A percentile compares a stretch with the other conserved stretches of the same genome.
These are phyloP conservation scores for Pseudogymnoascus sp. DNA, from an alignment of 2,329 filamentous ascomycete species.

Conservation along the genomic window DNA sequence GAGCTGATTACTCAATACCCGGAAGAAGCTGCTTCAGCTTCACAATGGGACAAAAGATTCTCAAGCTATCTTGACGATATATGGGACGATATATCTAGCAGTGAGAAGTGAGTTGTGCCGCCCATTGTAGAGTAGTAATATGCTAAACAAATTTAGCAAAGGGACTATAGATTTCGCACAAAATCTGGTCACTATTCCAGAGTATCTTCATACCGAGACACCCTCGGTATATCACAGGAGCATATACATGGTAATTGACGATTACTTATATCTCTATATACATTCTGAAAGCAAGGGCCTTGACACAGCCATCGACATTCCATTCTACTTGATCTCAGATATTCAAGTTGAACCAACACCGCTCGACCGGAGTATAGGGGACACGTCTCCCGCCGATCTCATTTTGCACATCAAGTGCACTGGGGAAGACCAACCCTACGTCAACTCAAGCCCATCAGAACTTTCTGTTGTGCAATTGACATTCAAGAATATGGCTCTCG, in stretches of 20 bases:
- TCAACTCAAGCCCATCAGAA: neutral
- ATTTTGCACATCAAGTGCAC: neutral
- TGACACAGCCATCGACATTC: slow-evolving; percentile 2
- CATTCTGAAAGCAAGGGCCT: neutral
- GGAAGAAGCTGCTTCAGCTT: neutral
- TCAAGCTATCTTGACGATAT: neutral
- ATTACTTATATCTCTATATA: neutral
- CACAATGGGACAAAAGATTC: slow-evolving; percentile 9
- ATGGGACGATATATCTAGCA: neutral
- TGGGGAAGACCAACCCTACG: neutral
- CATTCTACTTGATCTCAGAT: neutral
- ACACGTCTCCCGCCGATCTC: neutral
- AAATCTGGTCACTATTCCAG: neutral
- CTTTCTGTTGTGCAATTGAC: neutral
- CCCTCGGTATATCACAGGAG: neutral
- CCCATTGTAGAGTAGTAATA: neutral
- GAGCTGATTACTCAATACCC: slow-evolving; percentile 2
- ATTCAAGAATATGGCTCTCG: neutral
- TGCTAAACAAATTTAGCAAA: neutral
- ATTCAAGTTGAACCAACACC: neutral
- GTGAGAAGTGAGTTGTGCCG: neutral
- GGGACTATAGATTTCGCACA: neutral
- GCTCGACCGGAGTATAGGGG: neutral
- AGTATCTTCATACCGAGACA: neutral
- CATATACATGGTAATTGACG: neutral